phyloP scores from a whole-genome alignment of 2,329 filamentous ascomycete genomes.

The Fusarium napiforme region DNA sequence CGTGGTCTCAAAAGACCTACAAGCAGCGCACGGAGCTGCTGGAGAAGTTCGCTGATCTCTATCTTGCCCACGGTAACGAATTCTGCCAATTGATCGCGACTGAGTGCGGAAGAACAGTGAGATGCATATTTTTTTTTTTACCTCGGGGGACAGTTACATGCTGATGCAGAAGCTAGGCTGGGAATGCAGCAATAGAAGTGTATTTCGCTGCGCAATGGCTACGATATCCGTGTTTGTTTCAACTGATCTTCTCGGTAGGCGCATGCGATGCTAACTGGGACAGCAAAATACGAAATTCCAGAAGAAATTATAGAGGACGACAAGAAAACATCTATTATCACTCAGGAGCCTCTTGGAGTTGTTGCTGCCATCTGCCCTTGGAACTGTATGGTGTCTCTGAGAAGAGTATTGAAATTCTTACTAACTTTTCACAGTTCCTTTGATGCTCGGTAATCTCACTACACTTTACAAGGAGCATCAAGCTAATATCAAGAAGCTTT shows the following conservation, averaged over 20 bases:
- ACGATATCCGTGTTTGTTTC: not conserved
- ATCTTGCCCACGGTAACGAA: not conserved
- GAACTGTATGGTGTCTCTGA: not conserved
- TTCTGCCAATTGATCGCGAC: not conserved
- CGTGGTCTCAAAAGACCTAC: not conserved
- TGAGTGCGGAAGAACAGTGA: constrained; percentile 3
- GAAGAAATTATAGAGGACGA: not conserved
- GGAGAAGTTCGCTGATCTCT: not conserved
- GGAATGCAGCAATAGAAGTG: constrained; percentile 2
- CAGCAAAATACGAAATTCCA: not conserved
- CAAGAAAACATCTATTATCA: not conserved
- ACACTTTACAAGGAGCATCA: not conserved
- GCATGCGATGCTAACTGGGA: not conserved
- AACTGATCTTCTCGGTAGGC: not conserved
- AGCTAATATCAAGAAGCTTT: not conserved
- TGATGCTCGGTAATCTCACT: not conserved
- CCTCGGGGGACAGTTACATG: not conserved
- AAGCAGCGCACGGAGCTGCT: not conserved
- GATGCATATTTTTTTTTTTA: not conserved
- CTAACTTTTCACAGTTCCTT: not conserved
- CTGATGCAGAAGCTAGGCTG: not conserved
- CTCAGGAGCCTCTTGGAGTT: not conserved
- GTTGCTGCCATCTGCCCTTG: constrained; percentile 6
- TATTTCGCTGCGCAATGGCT: not conserved
- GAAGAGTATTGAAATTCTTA: not conserved